Evolutionary conservation across 345 rosid genomes (phyloP).

Genomic region (Hirschfeldia incana): DNA sequence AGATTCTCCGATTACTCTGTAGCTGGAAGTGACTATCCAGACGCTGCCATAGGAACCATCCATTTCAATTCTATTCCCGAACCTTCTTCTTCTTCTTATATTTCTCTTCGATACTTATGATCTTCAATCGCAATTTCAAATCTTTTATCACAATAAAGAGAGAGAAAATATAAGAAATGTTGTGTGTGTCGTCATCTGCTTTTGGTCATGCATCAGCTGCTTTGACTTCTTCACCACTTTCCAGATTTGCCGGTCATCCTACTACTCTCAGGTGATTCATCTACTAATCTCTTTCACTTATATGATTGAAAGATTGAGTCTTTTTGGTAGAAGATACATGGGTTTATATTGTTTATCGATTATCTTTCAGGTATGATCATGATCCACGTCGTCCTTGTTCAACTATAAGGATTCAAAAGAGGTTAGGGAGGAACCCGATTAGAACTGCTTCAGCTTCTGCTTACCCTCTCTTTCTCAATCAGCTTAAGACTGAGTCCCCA

Average conservation of each 20-base stretch:
- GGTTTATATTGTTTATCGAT: conserved; percentile 65
- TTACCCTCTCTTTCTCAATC: conserved; percentile 64
- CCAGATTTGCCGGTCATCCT: conserved; percentile 27
- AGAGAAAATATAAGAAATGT: conserved; percentile 25
- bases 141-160: not conserved
- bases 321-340: conserved; percentile 29
- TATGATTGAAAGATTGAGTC: not conserved
- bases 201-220: conserved; percentile 34
- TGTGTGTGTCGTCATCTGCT: conserved; percentile 42
- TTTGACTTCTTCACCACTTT: conserved; percentile 34
- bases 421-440: conserved; percentile 29
- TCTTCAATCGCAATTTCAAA: conserved; percentile 5
- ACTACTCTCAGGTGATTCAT: conserved; percentile 42
- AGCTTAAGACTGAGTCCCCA: conserved; percentile 57
- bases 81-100: conserved; percentile 28
- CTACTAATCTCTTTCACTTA: not conserved
- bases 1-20: conserved; percentile 39
- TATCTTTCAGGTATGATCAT: conserved; percentile 67
- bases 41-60: conserved; percentile 39
- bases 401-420: conserved; percentile 38
- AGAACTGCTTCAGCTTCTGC: conserved; percentile 62
- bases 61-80: conserved; percentile 22
- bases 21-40: conserved; percentile 48
- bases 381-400: conserved; percentile 50
- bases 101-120: conserved; percentile 27